These are phyloP conservation scores for Fusarium sp. DNA, from an alignment of 2,329 filamentous ascomycete genomes.

Conservation along the genomic window DNA sequence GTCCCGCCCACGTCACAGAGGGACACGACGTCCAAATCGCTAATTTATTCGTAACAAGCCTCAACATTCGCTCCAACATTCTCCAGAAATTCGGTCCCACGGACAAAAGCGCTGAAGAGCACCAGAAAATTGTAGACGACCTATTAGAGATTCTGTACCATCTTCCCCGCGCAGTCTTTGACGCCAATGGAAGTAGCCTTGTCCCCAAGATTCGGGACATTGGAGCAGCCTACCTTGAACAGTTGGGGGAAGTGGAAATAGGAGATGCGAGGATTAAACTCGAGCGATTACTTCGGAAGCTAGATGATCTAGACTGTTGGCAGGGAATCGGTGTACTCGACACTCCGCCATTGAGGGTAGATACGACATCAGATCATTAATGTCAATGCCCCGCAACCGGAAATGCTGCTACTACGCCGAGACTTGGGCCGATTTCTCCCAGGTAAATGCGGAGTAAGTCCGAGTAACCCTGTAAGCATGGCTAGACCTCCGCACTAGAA, in stretches of 20 bases:
- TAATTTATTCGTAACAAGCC: conserved; percentile 54
- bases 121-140: conserved; percentile 53
- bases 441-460: conserved; percentile 34
- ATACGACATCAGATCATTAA: no score
- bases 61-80: conserved; percentile 54
- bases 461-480: conserved; percentile 19
- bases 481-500: no score
- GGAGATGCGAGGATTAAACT: conserved; percentile 43
- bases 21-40: conserved; percentile 55
- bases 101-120: conserved; percentile 33
- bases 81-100: conserved; percentile 50
- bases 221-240: conserved; percentile 52
- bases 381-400: no score
- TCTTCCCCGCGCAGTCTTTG: conserved; percentile 50
- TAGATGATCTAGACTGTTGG: conserved; percentile 52
- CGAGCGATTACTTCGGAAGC: conserved; percentile 47
- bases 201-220: conserved; percentile 56
- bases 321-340: conserved; percentile 40
- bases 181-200: conserved; percentile 51
- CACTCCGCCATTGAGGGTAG: conserved; percentile 6
- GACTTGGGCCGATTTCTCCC: no score
- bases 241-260: conserved; percentile 22
- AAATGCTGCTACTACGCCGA: no score
- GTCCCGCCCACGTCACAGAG: conserved; percentile 47
- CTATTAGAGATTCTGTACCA: conserved; percentile 54